A percentile compares a stretch with the other conserved stretches of the same genome.
Evolutionary conservation across 352 stramenopile species (phyloP).

Genomic region (Peronospora belbahrii): DNA sequence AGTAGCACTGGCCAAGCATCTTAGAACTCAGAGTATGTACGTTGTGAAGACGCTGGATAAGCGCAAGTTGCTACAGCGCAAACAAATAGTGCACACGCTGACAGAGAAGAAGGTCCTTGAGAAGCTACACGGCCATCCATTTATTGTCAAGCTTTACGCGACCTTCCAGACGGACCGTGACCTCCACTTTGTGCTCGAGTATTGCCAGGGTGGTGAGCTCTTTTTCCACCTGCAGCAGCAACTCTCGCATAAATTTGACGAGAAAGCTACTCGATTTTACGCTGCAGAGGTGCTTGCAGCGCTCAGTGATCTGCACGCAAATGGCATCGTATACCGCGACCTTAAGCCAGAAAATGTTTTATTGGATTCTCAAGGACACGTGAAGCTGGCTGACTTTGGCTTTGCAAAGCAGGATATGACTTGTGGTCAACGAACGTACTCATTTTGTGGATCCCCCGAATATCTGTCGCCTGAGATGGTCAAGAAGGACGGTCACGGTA

Average conservation of each 20-base stretch:
- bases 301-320: constrained; percentile 40
- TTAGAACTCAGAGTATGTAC: constrained; percentile 44
- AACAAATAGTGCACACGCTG: constrained; percentile 74
- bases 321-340: constrained; percentile 46
- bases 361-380: constrained; percentile 62
- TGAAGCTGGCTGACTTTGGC: constrained; percentile 80
- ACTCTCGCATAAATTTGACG: constrained; percentile 55
- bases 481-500: constrained; percentile 51
- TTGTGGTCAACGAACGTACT: constrained; percentile 50
- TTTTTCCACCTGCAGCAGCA: constrained; percentile 85
- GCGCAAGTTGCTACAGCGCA: constrained; percentile 57
- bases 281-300: constrained; percentile 61
- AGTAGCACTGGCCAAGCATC: constrained; percentile 62
- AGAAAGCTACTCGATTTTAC: constrained; percentile 60
- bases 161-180: constrained; percentile 70
- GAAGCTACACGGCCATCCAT: constrained; percentile 51
- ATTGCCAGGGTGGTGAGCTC: constrained; percentile 76
- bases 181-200: constrained; percentile 81
- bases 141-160: constrained; percentile 70
- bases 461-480: constrained; percentile 86
- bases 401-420: constrained; percentile 72
- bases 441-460: constrained; percentile 78
- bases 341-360: constrained; percentile 80
- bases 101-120: constrained; percentile 75
- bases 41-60: constrained; percentile 83